Evolutionary conservation across 345 rosid species (phyloP), one percentile per base, ranked within the genome.

Genomic region (Boechera divaricarpa): DNA sequence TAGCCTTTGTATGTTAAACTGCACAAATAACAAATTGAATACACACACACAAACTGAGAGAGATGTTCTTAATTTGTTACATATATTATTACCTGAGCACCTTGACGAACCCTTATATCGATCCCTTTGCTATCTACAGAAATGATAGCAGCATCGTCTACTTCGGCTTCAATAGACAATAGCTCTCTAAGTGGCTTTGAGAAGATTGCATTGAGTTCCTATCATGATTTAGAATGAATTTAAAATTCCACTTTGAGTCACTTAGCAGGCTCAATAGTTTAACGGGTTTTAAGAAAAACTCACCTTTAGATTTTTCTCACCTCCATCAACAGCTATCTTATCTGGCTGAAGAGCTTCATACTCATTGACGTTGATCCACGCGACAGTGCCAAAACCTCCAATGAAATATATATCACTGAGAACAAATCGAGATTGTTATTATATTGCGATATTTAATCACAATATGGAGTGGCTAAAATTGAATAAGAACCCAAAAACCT

Each of bases 311-410:
- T 86, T 86, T 70, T 92, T 90, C 83, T 95, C 98, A n/a, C 90
- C 96, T 39, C 98, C 99, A 80, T 92, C 89, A 38, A 90, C 97
- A 55, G 99, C 98, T 81, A 92, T 95, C 83, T 86, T 95, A 79
- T 95, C 98, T 16, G 98, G 99, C 33, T 82, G 83, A 79, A 95
- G 80, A 36, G 84, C 81, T 68, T 92, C 96, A 1, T 91, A 92
- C 81, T 95, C 98, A 77, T 84, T 85, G 60, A 92, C 96, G 80
- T 92, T 91, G 8, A 95, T 89, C 99, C 99, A 95, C 24, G 99
- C 98, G 75, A 92, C 97, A 44, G 98, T 92, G 72, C 99, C 99
- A 78, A 95, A 95, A 69, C 98, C 99, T 58, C 99, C 99, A 69
- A 95, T 91, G 83, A 95, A 95, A 79, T 95, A 95, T 78, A 95